phyloP scores from a whole-genome alignment of 352 stramenopile genomes.

The Salisapilia sapeloensis region DNA sequence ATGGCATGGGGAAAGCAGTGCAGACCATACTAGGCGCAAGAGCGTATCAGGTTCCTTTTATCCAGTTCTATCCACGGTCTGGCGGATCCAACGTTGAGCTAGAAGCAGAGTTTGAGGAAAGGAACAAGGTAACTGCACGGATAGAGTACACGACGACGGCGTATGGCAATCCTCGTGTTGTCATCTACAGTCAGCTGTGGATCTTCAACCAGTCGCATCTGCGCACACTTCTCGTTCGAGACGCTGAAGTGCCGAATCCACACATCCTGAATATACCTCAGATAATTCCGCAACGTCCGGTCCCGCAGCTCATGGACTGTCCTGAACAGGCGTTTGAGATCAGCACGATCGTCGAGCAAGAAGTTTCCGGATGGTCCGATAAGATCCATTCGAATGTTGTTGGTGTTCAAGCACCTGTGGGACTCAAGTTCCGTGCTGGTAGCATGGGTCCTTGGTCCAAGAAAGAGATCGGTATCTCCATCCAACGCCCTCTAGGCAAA shows the following conservation, averaged over 20 bases:
- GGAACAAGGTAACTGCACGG: slow-evolving; percentile 46
- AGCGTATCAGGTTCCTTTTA: slow-evolving; percentile 30
- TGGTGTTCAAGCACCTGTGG: slow-evolving; percentile 67
- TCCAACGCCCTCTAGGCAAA: slow-evolving; percentile 67
- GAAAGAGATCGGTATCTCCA: slow-evolving; percentile 73
- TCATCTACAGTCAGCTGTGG: slow-evolving; percentile 73
- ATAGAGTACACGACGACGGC: slow-evolving; percentile 73
- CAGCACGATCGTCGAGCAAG: slow-evolving; percentile 70
- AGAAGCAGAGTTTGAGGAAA: slow-evolving; percentile 44
- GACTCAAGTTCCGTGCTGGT: slow-evolving; percentile 50
- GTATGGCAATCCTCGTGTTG: slow-evolving; percentile 66
- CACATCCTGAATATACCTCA: slow-evolving; percentile 34
- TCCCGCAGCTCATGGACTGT: slow-evolving; percentile 76
- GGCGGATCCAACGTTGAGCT: slow-evolving; percentile 31
- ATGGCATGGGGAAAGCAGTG: slow-evolving; percentile 49
- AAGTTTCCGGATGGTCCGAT: slow-evolving; percentile 72
- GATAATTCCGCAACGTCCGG: slow-evolving; percentile 36
- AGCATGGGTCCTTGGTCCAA: slow-evolving; percentile 44
- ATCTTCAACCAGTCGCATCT: slow-evolving; percentile 85
- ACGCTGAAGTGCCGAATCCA: slow-evolving; percentile 27
- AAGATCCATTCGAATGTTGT: slow-evolving; percentile 77
- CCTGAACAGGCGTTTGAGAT: slow-evolving; percentile 70
- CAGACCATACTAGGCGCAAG: slow-evolving; percentile 40
- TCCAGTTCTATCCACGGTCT: slow-evolving; percentile 55
- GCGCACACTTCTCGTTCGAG: slow-evolving; percentile 56